Evolutionary conservation across 495 filamentous ascomycete species (phyloP).

Genomic region (Penicillium salamii): DNA sequence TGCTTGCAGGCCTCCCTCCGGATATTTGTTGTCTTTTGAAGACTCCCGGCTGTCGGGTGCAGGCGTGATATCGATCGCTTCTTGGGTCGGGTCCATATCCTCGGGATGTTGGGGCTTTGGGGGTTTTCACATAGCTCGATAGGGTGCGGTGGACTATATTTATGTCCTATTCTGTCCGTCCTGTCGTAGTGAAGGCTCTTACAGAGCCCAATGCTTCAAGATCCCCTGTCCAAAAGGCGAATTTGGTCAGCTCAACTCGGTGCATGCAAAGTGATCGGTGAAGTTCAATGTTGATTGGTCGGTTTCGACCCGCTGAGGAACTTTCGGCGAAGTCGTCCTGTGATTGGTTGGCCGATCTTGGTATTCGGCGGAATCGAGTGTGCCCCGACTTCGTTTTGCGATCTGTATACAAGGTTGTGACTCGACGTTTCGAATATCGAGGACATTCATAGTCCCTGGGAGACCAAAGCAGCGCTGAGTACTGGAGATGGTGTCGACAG

Average conservation of each 20-base stretch:
- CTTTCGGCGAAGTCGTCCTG: not conserved
- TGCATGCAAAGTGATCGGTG: not conserved
- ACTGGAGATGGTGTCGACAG: too few species aligned
- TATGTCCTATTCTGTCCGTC: too few species aligned
- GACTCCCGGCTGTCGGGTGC: not conserved
- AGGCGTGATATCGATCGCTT: not conserved
- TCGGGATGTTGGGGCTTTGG: not conserved
- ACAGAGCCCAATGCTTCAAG: too few species aligned
- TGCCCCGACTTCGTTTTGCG: not conserved
- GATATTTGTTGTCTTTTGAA: slow-evolving; percentile 33
- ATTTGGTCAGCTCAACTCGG: too few species aligned
- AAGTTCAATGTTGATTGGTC: not conserved
- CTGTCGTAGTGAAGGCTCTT: too few species aligned
- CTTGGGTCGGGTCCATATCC: not conserved
- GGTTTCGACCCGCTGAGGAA: not conserved
- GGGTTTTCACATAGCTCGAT: too few species aligned
- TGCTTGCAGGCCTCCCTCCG: slow-evolving; percentile 64
- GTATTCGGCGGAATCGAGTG: not conserved
- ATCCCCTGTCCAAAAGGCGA: too few species aligned
- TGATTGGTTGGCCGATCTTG: not conserved
- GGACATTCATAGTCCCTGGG: too few species aligned
- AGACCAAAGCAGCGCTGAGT: too few species aligned
- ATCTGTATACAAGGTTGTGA: too few species aligned
- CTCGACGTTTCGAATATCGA: too few species aligned
- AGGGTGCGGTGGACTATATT: too few species aligned